Base-by-base conservation (phyloP, 1,284 basidiomycete species). In the Ustilago cynodontis region DNA sequence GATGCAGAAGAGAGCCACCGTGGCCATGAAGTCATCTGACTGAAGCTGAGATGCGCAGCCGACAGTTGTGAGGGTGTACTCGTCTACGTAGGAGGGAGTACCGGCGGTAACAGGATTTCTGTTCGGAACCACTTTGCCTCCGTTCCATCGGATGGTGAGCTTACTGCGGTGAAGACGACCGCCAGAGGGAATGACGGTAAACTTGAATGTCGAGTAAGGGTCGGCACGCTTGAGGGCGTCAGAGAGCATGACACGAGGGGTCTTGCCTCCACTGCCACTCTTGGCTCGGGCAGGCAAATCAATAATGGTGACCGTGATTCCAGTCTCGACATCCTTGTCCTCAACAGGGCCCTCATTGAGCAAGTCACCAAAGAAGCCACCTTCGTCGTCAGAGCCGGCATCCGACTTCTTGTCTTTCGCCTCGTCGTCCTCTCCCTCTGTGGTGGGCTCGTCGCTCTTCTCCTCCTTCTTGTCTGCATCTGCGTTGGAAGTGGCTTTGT, bases 21-120 rank as follows among this genome's bases (percentile, higher is more conserved):
- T 93, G 1, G 96, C 90, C 59, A 97, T 90, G 81, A 94, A 98
- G 81, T 98, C 92, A 82, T 95, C 94, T 3, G 96, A 94, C 82
- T 98, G 94, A 0, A 84, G 84, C 64, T 91, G 89, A 69, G 93
- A 90, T 49, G 90, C 88, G 83, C 96, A 98, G 3, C 93, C 95
- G 43, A 94, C 88, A 66, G 94, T 91, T 2, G 92, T 90, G 93
- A 98, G 98, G 18, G 86, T 86, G 91, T 93, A 96, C 55, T 91
- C 89, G 63, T 91, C 90, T 24, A 88, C 87, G 72, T 89, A 89
- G 35, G 58, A 67, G 29, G 76, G 76, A 6, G 63, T 41, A 18
- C 71, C 69, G n/a, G 59, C 61, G 31, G 52, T 71, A 57, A 94
- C 89, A 74, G 91, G 66, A 45, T 70, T 71, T 65, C 71, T 71